A percentile compares a stretch with the other conserved stretches of the same genome.
Conservation (phyloP, 1,284 basidiomycete genomes). For the Puccinia polysora region DNA sequence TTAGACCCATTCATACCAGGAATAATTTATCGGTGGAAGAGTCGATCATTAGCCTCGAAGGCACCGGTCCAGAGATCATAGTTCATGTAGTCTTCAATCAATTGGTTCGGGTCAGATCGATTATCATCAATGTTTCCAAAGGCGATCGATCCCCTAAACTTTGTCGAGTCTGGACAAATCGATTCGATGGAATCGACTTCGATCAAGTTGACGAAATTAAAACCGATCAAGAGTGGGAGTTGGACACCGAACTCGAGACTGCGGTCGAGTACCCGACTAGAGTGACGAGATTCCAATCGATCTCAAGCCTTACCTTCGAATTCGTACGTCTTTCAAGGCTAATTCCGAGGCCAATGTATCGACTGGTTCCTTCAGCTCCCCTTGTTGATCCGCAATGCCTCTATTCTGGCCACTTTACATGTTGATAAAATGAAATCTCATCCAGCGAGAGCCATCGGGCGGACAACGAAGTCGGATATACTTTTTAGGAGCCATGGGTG, state of each 20-base stretch:
- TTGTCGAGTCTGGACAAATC: conserved; percentile 31
- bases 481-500: conserved; percentile 39
- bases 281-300: conserved; percentile 38
- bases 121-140: conserved; percentile 25
- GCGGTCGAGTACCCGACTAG: conserved; percentile 40
- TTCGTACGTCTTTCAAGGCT: conserved; percentile 8
- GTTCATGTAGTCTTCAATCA: conserved; percentile 39
- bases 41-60: conserved; percentile 15
- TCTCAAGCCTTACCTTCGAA: conserved; percentile 39
- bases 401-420: too few relatives aligned
- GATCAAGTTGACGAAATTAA: conserved; percentile 19
- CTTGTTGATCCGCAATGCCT: too few relatives aligned
- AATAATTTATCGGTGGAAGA: conserved; percentile 22
- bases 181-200: conserved; percentile 19
- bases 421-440: background rate
- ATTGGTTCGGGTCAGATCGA: conserved; percentile 15
- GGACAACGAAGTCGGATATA: conserved; percentile 24
- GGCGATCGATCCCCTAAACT: conserved; percentile 22
- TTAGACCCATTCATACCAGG: conserved; percentile 29
- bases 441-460: conserved; percentile 32
- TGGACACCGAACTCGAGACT: conserved; percentile 18
- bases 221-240: conserved; percentile 40
- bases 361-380: background rate
- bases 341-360: background rate
- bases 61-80: conserved; percentile 38